Conservation (phyloP, 257 asterid species). For the Linaria vulgaris region DNA sequence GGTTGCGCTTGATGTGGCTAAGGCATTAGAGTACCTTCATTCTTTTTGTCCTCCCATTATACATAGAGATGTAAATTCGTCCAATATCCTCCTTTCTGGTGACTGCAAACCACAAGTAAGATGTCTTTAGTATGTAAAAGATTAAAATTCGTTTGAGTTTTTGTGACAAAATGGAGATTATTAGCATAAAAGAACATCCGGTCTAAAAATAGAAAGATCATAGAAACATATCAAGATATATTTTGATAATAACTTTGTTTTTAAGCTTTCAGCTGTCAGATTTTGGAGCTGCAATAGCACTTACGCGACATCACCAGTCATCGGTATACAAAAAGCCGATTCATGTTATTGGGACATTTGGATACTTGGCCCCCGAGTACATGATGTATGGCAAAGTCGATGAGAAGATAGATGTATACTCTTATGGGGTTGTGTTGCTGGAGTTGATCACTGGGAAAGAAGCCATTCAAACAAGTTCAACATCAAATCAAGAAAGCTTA, state of each 20-base stretch:
- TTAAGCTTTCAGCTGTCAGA: conserved; percentile 56
- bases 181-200: background rate
- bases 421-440: conserved; percentile 75
- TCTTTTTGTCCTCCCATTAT: conserved; percentile 61
- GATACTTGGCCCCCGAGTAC: conserved; percentile 88
- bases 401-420: conserved; percentile 81
- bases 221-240: background rate
- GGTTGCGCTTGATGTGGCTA: conserved; percentile 65
- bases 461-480: conserved; percentile 43
- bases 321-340: conserved; percentile 37
- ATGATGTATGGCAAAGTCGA: conserved; percentile 82
- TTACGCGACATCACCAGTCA: conserved; percentile 33
- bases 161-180: background rate
- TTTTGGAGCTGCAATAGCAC: conserved; percentile 66
- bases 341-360: conserved; percentile 54
- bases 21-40: conserved; percentile 71
- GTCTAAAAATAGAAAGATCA: background rate
- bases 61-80: conserved; percentile 69
- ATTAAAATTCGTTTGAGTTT: background rate
- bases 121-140: too few species aligned
- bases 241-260: conserved; percentile 10
- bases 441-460: conserved; percentile 84
- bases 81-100: conserved; percentile 64
- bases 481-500: conserved; percentile 57
- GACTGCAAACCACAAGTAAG: conserved; percentile 60